A percentile compares a stretch with the other conserved stretches of the same genome.
Conservation (phyloP, 2,329 filamentous ascomycete genomes). For the Trichoderma sp. region DNA sequence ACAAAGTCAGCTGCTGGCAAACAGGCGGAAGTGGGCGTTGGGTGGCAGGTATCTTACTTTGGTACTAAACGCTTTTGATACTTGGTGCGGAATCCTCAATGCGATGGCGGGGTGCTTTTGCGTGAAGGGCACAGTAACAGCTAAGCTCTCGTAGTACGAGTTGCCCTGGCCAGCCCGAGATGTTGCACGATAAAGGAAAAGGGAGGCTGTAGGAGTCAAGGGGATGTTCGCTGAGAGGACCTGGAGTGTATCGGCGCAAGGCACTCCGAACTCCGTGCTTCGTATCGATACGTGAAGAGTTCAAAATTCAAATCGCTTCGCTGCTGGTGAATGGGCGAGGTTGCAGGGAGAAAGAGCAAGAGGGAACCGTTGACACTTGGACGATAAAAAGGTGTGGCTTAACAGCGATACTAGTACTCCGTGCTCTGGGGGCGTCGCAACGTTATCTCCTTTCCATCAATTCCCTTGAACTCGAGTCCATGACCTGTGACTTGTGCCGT, state of each 20-base stretch:
- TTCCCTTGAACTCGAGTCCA: background rate
- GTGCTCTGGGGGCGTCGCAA: background rate
- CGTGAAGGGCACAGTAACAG: background rate
- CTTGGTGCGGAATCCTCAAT: background rate
- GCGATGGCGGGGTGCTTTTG: background rate
- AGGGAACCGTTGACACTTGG: background rate
- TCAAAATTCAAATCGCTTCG: background rate
- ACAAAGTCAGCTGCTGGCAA: slow-evolving; percentile 14
- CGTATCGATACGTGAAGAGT: background rate
- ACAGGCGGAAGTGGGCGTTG: background rate
- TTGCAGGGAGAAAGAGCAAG: background rate
- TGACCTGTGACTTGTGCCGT: background rate
- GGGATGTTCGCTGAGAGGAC: background rate
- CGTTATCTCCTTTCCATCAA: slow-evolving; percentile 19
- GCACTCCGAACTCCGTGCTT: background rate
- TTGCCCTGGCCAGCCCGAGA: background rate
- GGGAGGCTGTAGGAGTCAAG: background rate
- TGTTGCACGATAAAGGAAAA: background rate
- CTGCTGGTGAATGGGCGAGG: background rate
- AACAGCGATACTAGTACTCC: background rate
- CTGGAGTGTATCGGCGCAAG: background rate
- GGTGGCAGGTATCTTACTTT: slow-evolving; percentile 10
- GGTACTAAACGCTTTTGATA: background rate
- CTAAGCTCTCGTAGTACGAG: background rate
- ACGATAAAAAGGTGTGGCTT: slow-evolving; percentile 2